Base-by-base conservation (phyloP, 176 grass and related monocot genomes). In the Cymbopogon citratus region DNA sequence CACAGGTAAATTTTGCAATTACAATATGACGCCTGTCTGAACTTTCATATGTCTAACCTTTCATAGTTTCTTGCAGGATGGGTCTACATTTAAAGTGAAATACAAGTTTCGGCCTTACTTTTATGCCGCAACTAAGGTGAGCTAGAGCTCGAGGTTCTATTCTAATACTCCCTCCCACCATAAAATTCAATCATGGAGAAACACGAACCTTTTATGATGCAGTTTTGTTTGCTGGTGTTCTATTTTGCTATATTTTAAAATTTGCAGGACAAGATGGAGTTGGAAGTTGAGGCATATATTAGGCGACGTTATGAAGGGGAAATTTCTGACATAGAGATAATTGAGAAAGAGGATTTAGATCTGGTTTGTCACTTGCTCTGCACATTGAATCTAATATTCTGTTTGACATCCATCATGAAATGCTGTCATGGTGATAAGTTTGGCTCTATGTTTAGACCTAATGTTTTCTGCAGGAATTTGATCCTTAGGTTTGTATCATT, bases 101-200 rank as follows among this genome's bases (percentile, higher is more conserved):
- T 75, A 98, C 76, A 98, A 91, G 78, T 98, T 98, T 63, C 89
- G 57, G 36, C 95, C 95, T 60, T 98, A 98, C 61, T 98, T 98
- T 71, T 98, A 91, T 82, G 88, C 90, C n/a, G 90, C 88, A n/a
- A 88, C 95, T 64, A 98, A 98, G 90, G 95, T 98, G 81, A 79
- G 35, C 48, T 75, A 43, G 26, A 74, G 39, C 12, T 62, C 44
- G 27, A 14, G 36, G 6, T 40, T 65, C 76, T 74, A 66, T 60
- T 73, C 45, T 69, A 19, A 67, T 67, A 66, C 59, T 40, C 66
- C 60, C 59, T 40, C 66, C 60, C 69, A 54, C 73, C 27, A 38
- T 79, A 80, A 48, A 31, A 49, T 67, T 45, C 12, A 35, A 14
- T 65, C 63, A 69, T 52, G 60, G 24, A 21, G 60, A 80, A 38